These are phyloP conservation scores for Acacia confusa DNA, from an alignment of 306 rosid species.

Conservation along the genomic window DNA sequence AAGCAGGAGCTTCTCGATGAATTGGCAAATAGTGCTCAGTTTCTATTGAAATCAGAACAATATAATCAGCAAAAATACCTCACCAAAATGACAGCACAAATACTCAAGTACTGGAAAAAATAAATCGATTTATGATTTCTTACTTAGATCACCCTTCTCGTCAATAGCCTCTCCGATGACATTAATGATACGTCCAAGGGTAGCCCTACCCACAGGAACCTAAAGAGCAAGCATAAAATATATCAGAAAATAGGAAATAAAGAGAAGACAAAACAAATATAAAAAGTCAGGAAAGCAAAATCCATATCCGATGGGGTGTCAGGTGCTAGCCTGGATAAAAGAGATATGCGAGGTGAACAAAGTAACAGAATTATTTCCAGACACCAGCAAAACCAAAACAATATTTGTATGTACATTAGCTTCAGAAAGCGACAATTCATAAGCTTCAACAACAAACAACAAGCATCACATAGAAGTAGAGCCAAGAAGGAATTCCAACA, in stretches of 20 bases:
- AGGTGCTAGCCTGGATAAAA: neutral
- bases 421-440: neutral
- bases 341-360: neutral
- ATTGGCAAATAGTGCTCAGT: conserved; percentile 93
- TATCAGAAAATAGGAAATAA: conserved; percentile 1
- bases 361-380: neutral
- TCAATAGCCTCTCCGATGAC: conserved; percentile 98
- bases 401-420: neutral
- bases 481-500: neutral
- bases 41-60: conserved; percentile 42
- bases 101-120: neutral
- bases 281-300: neutral
- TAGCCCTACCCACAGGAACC: conserved; percentile 99
- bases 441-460: neutral
- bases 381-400: neutral
- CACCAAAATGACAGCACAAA: neutral
- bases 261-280: neutral
- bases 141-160: conserved; percentile 77
- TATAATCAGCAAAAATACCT: neutral
- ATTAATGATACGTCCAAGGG: conserved; percentile 96
- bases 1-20: conserved; percentile 97
- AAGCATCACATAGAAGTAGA: neutral
- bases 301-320: neutral
- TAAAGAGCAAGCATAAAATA: conserved; percentile 18
- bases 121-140: conserved; percentile 26